Evolutionary conservation across 2,329 filamentous ascomycete genomes (phyloP).

Genomic region (Apiospora hydei): DNA sequence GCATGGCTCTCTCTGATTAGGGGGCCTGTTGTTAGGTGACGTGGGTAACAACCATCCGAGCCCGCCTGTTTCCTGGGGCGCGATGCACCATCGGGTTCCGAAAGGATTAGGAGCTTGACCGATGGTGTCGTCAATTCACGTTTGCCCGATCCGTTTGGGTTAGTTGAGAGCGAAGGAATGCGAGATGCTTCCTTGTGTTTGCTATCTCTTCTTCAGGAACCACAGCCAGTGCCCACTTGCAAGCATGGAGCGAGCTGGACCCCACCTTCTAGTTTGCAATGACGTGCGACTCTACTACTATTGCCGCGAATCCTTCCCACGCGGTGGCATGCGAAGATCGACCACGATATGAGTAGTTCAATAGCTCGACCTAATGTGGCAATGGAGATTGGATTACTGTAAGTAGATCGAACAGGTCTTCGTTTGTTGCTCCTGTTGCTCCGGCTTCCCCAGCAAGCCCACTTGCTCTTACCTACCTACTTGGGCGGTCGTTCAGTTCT

Average conservation of each 20-base stretch:
- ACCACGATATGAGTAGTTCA: not conserved
- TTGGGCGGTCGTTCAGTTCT: not conserved
- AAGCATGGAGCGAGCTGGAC: not conserved
- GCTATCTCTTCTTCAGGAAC: not conserved
- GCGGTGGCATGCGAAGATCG: not conserved
- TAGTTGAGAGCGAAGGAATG: not conserved
- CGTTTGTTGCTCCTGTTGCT: not conserved
- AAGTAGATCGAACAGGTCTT: not conserved
- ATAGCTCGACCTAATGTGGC: not conserved
- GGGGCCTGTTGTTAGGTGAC: not conserved
- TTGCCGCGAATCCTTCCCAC: not conserved
- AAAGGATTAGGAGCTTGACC: not conserved
- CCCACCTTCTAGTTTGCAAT: not conserved
- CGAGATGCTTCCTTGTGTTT: not conserved
- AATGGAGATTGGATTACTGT: not conserved
- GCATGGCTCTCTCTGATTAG: not conserved
- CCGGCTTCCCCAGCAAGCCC: not conserved
- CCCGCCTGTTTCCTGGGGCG: not conserved
- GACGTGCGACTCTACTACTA: not conserved
- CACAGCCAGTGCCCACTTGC: not conserved
- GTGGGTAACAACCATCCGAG: not conserved
- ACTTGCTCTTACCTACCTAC: not conserved
- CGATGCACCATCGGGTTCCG: not conserved
- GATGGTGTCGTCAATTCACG: not conserved
- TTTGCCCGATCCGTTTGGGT: not conserved